These are phyloP conservation scores for Trypanosoma cruzi DNA, from an alignment of 208 protist genomes.

Conservation along the genomic window DNA sequence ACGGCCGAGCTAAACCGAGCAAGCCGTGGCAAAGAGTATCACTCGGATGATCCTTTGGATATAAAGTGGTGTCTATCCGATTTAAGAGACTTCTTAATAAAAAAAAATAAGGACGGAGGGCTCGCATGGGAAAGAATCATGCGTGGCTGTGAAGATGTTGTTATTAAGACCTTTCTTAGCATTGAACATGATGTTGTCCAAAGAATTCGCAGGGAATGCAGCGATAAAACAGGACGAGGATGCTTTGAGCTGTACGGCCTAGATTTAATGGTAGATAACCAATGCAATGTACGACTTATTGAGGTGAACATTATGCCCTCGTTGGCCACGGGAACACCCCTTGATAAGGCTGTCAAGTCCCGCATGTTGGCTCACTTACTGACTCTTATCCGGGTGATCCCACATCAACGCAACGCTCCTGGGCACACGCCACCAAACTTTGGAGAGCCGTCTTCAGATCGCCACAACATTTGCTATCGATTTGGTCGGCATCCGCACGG, in stretches of 20 bases:
- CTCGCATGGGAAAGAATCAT: constrained; percentile 69
- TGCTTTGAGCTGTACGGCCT: constrained; percentile 94
- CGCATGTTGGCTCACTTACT: constrained; percentile 89
- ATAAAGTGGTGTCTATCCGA: constrained; percentile 93
- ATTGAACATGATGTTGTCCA: constrained; percentile 84
- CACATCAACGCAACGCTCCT: constrained; percentile 55
- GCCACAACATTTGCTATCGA: constrained; percentile 54
- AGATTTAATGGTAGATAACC: constrained; percentile 84
- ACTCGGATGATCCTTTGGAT: constrained; percentile 75
- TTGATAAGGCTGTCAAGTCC: constrained; percentile 90
- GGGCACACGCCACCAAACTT: constrained; percentile 13
- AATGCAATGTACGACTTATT: constrained; percentile 80
- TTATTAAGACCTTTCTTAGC: constrained; percentile 93
- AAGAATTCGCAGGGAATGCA: constrained; percentile 59
- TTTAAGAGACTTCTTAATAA: constrained; percentile 59
- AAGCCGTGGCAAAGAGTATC: constrained; percentile 65
- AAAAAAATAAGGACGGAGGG: constrained; percentile 51
- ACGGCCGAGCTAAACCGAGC: constrained; percentile 69
- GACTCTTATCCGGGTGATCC: constrained; percentile 79
- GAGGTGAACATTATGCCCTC: constrained; percentile 95
- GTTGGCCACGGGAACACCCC: constrained; percentile 74
- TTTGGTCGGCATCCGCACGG: constrained; percentile 71
- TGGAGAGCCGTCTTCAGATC: constrained; percentile 11
- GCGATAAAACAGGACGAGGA: constrained; percentile 71
- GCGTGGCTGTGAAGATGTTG: constrained; percentile 75